phyloP scores from a whole-genome alignment of 2,329 filamentous ascomycete genomes.

The Sporothrix protearum region DNA sequence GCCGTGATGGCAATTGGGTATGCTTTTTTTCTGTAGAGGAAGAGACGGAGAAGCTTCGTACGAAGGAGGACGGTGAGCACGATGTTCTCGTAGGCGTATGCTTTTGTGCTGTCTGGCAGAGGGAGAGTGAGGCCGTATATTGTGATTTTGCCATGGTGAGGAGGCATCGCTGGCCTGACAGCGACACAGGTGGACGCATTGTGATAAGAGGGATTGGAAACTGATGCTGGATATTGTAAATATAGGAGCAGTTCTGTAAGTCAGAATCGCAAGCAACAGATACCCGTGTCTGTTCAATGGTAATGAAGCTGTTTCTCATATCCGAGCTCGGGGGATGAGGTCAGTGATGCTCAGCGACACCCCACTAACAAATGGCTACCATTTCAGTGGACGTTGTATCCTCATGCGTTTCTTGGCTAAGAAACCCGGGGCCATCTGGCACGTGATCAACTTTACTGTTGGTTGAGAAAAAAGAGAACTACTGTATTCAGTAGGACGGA shows the following conservation, averaged over 20 bases:
- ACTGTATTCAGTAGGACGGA: neutral
- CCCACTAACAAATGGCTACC: neutral
- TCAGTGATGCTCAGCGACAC: neutral
- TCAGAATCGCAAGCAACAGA: no score
- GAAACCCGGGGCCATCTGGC: neutral
- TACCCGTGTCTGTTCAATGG: no score
- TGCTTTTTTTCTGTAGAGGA: neutral
- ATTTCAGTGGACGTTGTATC: neutral
- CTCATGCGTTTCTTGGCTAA: neutral
- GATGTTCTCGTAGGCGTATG: neutral
- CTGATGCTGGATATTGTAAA: neutral
- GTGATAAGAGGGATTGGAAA: neutral
- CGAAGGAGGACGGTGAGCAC: no score
- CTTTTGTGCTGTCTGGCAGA: neutral
- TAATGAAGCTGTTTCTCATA: no score
- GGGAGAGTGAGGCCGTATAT: neutral
- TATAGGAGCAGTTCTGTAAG: no score
- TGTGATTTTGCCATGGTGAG: neutral
- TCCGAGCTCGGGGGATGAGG: neutral
- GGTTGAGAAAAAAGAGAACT: neutral
- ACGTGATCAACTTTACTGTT: neutral
- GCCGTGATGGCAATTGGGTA: constrained; percentile 65
- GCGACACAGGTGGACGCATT: neutral
- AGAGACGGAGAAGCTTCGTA: neutral
- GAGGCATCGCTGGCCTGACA: neutral